Evolutionary conservation across 345 rosid genomes (phyloP), one percentile per base, ranked within the genome.

Genomic region (Salix exigua): DNA sequence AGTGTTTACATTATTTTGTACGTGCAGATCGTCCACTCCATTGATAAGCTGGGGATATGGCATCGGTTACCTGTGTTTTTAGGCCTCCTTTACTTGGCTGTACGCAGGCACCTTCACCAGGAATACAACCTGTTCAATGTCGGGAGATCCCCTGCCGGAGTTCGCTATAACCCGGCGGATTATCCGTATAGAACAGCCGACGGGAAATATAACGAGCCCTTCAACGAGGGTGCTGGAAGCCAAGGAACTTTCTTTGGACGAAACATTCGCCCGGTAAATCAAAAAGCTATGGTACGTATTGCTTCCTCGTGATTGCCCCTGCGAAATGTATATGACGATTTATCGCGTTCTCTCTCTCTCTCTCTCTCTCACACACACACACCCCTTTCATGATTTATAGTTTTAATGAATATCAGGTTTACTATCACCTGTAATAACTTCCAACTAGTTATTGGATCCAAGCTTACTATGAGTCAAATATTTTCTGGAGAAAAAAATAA

Each of bases 91-190:
- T 89, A 89, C 66, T 73, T 89, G 68, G 84, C 58, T 6, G 5
- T 82, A 6, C 88, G 93, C 5, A 77, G 92, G 53, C 92, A 83
- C 73, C 89, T 90, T 79, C 87, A 84, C 71, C 87, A 90, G 73
- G 70, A 83, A 64, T 90, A 90, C 68, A 90, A 85, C 72, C 79
- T 90, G 64, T 31, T 90, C 33, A 85, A 88, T 23, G 90, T 90
- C 0, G 93, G 93, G 11, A 82, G 46, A 65, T 63, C 89, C 66
- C 85, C 90, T 1, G 69, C 61, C 1, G 89, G 87, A 0, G 72
- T 82, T 30, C 82, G 89, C 69, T 89, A 76, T 72, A 84, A 83
- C 79, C 88, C 89, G 0, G 82, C 61, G 9, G 87, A 89, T 71
- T 86, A 60, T 78, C 88, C 91, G 1, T 88, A 82, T 75, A 79